Base-by-base conservation (phyloP, 768 basidiomycete genomes). In the Russula virescens region DNA sequence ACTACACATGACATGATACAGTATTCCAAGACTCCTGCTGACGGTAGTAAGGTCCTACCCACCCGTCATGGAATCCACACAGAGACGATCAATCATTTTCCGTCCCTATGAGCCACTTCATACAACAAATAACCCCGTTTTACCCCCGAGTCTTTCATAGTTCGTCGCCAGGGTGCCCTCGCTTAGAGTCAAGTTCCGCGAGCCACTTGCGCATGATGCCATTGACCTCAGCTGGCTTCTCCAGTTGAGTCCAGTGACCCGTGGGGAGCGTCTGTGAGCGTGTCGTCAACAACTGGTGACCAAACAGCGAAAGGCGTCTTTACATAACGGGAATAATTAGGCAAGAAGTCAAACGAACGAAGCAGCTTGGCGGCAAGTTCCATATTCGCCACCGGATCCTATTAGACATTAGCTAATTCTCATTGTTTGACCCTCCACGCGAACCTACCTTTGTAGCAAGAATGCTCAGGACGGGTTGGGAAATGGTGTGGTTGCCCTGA, bases 231-330 rank as follows among this genome's bases (percentile, higher is more conserved):
- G 72, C 58, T 0, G 86, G 82, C 62, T 78, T 71, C 70, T 89
- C 88, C 21, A 89, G 73, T 42, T 88, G 88, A 9, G 80, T 75
- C 87, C 88, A 89, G 70, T 89, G 88, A 5, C 83, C 80, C 0
- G 82, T 82, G 8, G 73, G 69, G 59, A 87, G 73, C 2, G 76
- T 73, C 84, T 85, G 58, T 8, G n/a, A 38, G 26, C 21, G 11
- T 9, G n/a, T 52, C 55, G 55, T 47, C 59, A 67, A 43, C 18
- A 21, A 25, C 38, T 54, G 40, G 2, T 40, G 19, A 26, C 2
- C 18, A 14, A 31, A 10, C 3, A 18, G 18, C n/a, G 42, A 50
- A 16, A 53, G n/a, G 38, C 10, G 28, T 13, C 63, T 70, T 13
- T 28, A 78, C 79, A 69, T 73, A 66, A 18, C 69, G 71, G 8